Conservation (phyloP, 805 yeast genomes). For the Wickerhamiella shivajii region DNA sequence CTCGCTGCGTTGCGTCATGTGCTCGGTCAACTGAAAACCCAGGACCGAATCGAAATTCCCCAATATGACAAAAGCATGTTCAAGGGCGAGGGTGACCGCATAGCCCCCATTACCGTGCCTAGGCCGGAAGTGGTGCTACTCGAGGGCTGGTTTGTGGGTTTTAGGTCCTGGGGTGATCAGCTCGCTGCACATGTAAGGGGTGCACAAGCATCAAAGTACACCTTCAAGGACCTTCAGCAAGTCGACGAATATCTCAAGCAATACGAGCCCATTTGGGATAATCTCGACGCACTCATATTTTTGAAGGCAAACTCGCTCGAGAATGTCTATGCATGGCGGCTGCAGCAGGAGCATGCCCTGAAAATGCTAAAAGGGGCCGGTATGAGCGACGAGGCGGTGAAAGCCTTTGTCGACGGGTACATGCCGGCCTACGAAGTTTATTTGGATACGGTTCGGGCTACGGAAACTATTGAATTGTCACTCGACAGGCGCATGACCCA, state of each 20-base stretch:
- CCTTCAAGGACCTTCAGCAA: slow-evolving; percentile 20
- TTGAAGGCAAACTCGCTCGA: slow-evolving; percentile 44
- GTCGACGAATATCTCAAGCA: slow-evolving; percentile 39
- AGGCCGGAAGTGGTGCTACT: slow-evolving; percentile 42
- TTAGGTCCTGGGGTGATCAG: slow-evolving; percentile 28
- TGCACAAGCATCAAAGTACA: slow-evolving; percentile 18
- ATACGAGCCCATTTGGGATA: slow-evolving; percentile 42
- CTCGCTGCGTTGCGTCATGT: slow-evolving; percentile 28
- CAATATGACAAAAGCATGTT: slow-evolving; percentile 61
- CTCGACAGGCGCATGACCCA: not conserved
- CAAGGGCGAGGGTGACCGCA: slow-evolving; percentile 69
- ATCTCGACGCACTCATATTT: slow-evolving; percentile 46
- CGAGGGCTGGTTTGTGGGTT: slow-evolving; percentile 95
- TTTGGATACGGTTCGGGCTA: not conserved
- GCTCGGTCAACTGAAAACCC: slow-evolving; percentile 23
- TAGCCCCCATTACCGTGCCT: slow-evolving; percentile 3
- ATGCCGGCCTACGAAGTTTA: slow-evolving; percentile 75
- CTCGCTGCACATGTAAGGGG: slow-evolving; percentile 16
- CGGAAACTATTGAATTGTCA: not conserved
- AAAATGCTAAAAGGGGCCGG: slow-evolving; percentile 46
- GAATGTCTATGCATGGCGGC: slow-evolving; percentile 67
- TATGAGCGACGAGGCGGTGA: slow-evolving; percentile 64
- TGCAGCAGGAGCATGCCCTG: slow-evolving; percentile 53
- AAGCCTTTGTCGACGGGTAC: slow-evolving; percentile 59
- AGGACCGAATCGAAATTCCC: slow-evolving; percentile 35